Evolutionary conservation across 257 asterid species (phyloP), one percentile per base, ranked within the genome.

Genomic region (Nicotiana sylvestris): DNA sequence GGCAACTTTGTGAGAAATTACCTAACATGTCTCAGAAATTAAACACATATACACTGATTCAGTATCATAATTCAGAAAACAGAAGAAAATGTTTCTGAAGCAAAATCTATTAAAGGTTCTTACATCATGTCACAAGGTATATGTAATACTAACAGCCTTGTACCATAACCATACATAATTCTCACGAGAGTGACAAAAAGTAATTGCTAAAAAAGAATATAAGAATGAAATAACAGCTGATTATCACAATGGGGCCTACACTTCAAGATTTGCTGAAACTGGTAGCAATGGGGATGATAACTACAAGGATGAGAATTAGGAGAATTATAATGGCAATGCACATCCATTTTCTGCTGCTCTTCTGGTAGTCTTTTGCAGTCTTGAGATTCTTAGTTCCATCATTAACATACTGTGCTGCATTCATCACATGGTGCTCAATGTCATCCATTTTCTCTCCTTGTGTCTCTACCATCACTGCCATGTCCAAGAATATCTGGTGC

Each of bases 381-480:
- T 92, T 92, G 56, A 94, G 97, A 60, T 88, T 89, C 79, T 94
- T 96, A 9, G 92, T 67, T 10, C 99, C 99, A 56, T 92, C 97
- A 2, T 33, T 65, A 1, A 91, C 95, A 49, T 92, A 95, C 11
- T 91, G 94, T 0, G 92, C 89, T 2, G 97, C 98, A 76, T 86
- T 95, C 85, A 91, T 83, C 35, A 95, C 99, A 27, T 95, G 97
- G 72, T 92, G 97, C 77, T 94, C 97, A 39, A 95, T 95, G 72
- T 94, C 96, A 55, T 96, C 97, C 97, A 96, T 89, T 35, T 93
- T 88, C 91, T 94, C 98, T 7, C 98, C 99, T 62, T 94, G 99
- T 9, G 93, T 92, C 85, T 96, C 97, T 84, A 96, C 97, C 96
- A 96, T 94, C 86, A 96, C 99, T 58, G 98, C 95, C 98, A 94